A percentile compares a stretch with the other conserved stretches of the same genome.
Evolutionary conservation across 352 stramenopile species (phyloP).

Genomic region (Phytophthora cryptogea): DNA sequence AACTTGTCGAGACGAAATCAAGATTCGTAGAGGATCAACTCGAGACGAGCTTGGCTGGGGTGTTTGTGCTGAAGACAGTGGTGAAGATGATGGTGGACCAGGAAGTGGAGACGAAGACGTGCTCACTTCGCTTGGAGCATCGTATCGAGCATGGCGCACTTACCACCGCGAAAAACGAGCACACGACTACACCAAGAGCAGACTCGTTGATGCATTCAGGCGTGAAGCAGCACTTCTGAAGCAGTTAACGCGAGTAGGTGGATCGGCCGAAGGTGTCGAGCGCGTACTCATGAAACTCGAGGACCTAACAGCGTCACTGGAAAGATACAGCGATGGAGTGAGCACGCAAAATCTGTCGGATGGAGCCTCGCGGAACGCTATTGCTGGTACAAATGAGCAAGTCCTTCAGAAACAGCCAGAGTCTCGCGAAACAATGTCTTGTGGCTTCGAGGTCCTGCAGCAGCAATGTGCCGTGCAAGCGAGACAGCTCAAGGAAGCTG

Average conservation of each 20-base stretch:
- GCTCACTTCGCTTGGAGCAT: conserved; percentile 30
- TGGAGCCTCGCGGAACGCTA: not conserved
- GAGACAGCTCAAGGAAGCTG: conserved; percentile 21
- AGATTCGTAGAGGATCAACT: conserved; percentile 11
- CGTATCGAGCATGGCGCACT: conserved; percentile 33
- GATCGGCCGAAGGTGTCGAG: conserved; percentile 25
- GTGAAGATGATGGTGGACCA: conserved; percentile 18
- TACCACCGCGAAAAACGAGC: conserved; percentile 39
- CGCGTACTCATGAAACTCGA: conserved; percentile 30
- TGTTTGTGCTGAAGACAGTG: not conserved
- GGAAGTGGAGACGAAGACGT: conserved; percentile 42
- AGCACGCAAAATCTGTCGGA: not conserved
- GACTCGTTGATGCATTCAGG: conserved; percentile 26
- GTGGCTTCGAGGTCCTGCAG: conserved; percentile 14
- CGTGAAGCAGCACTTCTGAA: conserved; percentile 26
- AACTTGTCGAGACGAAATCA: conserved; percentile 27
- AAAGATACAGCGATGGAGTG: conserved; percentile 4
- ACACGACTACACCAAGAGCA: conserved; percentile 40
- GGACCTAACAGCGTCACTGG: conserved; percentile 22
- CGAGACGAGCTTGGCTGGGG: conserved; percentile 21
- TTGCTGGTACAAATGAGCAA: not conserved
- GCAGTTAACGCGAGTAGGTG: conserved; percentile 24
- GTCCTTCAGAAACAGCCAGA: not conserved
- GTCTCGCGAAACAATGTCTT: conserved; percentile 5
- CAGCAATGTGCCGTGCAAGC: conserved; percentile 2